Evolutionary conservation across 345 rosid species (phyloP).

Genomic region (Linum usitatissimum): DNA sequence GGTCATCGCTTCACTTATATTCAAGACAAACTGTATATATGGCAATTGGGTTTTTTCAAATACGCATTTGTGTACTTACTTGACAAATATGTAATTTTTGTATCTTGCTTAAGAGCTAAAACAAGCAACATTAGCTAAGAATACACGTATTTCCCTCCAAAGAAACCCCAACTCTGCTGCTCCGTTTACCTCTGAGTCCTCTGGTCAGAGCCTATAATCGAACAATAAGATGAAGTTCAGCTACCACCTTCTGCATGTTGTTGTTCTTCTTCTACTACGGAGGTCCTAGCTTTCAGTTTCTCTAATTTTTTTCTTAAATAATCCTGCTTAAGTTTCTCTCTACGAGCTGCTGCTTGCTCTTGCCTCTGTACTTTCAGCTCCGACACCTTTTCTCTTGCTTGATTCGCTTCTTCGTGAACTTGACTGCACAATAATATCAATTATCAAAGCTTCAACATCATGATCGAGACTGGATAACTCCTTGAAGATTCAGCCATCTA

Average conservation of each 20-base stretch:
- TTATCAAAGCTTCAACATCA: neutral
- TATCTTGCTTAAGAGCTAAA: too few relatives aligned
- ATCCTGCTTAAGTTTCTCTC: constrained; percentile 75
- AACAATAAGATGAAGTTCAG: neutral
- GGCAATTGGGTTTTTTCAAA: too few relatives aligned
- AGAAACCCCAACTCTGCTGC: too few relatives aligned
- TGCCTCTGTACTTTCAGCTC: constrained; percentile 64
- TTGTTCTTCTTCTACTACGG: neutral
- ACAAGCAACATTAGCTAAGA: too few relatives aligned
- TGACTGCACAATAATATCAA: constrained; percentile 36
- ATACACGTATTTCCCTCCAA: too few relatives aligned
- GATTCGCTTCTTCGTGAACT: constrained; percentile 82
- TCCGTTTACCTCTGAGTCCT: neutral
- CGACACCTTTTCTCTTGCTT: constrained; percentile 65
- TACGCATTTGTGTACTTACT: too few relatives aligned
- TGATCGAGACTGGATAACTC: neutral
- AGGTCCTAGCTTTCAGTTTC: constrained; percentile 46
- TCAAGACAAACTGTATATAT: too few relatives aligned
- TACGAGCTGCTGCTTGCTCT: constrained; percentile 59
- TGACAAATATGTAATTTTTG: too few relatives aligned
- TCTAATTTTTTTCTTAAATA: constrained; percentile 75
- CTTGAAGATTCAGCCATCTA: neutral
- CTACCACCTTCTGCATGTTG: neutral
- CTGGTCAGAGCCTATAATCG: neutral
- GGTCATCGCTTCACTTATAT: too few relatives aligned